A percentile compares a stretch with the other conserved stretches of the same genome.
Evolutionary conservation across 495 filamentous ascomycete genomes (phyloP).

Genomic region (Astrocystis sublimbata): DNA sequence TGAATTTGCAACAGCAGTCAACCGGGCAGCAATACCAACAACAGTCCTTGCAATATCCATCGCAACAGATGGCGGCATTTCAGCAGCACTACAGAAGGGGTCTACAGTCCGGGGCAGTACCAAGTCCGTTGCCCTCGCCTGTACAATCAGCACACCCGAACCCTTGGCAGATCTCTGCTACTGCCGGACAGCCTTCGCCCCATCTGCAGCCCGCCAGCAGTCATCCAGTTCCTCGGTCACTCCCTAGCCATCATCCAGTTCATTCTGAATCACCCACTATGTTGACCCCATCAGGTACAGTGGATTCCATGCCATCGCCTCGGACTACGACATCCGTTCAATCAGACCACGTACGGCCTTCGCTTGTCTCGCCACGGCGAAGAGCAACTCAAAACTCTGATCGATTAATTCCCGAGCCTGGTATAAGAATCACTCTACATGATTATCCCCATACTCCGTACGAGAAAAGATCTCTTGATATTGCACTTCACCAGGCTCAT

Average conservation of each 20-base stretch:
- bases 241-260: background rate
- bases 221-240: background rate
- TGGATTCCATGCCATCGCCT: background rate
- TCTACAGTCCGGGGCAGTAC: slow-evolving; percentile 8
- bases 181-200: slow-evolving; percentile 1
- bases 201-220: background rate
- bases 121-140: slow-evolving; percentile 4
- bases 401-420: slow-evolving; percentile 38
- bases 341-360: background rate
- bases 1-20: background rate
- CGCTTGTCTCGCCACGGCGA: background rate
- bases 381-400: slow-evolving; percentile 3
- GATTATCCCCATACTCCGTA: slow-evolving; percentile 42
- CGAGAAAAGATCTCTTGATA: slow-evolving; percentile 46
- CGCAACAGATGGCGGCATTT: too few species aligned
- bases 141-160: background rate
- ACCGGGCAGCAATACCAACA: slow-evolving; percentile 10
- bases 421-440: slow-evolving; percentile 16
- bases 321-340: background rate
- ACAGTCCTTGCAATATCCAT: slow-evolving; percentile 6
- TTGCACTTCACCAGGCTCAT: slow-evolving; percentile 59
- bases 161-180: background rate
- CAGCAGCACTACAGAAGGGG: background rate
- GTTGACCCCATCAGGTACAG: background rate
- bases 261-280: background rate